phyloP scores from a whole-genome alignment of 306 rosid species.

The Sphenostylis stenocarpa region DNA sequence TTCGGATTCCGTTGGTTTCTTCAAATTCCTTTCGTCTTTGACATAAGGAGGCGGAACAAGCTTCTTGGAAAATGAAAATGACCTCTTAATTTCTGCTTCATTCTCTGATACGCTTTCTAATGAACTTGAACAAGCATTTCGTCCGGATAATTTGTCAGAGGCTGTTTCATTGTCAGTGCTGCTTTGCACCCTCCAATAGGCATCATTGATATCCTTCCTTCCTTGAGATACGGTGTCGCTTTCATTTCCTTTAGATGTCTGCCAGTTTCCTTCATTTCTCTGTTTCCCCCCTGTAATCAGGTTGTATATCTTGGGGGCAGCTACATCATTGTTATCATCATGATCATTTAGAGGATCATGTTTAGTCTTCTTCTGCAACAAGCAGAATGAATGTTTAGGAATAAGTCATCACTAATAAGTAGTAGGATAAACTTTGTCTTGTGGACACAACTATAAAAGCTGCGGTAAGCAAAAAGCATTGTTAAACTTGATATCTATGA shows the following conservation, averaged over 20 bases:
- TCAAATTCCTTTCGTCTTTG: slow-evolving; percentile 43
- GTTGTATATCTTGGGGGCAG: slow-evolving; percentile 8
- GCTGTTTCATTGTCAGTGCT: slow-evolving; percentile 58
- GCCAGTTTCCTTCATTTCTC: neutral
- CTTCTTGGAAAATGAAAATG: slow-evolving; percentile 37
- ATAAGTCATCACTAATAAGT: neutral
- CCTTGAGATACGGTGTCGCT: neutral
- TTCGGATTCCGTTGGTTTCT: slow-evolving; percentile 5
- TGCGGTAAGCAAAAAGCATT: neutral
- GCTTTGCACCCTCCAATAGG: slow-evolving; percentile 40
- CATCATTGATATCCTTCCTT: slow-evolving; percentile 26
- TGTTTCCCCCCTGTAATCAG: neutral
- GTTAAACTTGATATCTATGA: neutral
- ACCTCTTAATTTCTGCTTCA: slow-evolving; percentile 49
- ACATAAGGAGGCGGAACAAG: slow-evolving; percentile 61
- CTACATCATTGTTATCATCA: slow-evolving; percentile 20
- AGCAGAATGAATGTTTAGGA: slow-evolving; percentile 25
- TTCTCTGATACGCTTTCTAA: slow-evolving; percentile 50
- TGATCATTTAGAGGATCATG: neutral
- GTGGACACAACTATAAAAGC: neutral
- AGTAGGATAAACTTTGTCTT: neutral
- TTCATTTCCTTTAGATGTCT: slow-evolving; percentile 17
- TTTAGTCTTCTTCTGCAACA: slow-evolving; percentile 42
- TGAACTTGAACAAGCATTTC: slow-evolving; percentile 49
- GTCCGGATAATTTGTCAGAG: slow-evolving; percentile 43